Base-by-base conservation (phyloP, 345 rosid species). In the Salix koriyanagi region DNA sequence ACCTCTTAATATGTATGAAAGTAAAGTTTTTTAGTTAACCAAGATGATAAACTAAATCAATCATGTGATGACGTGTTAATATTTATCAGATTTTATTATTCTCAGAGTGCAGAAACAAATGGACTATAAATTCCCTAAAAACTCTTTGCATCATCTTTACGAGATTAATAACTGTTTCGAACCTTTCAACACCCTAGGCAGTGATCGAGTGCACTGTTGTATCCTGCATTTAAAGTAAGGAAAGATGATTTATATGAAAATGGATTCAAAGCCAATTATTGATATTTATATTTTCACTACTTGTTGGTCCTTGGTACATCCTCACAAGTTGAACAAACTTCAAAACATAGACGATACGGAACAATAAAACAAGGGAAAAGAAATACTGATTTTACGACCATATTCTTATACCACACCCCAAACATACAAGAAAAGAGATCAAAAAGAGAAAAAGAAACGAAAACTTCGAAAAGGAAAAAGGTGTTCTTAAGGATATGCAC, bases 401-500 rank as follows among this genome's bases (percentile, higher is more conserved):
- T 77, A 66, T 83, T 80, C 82, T 64, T 85, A 83, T 82, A 75
- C 87, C 84, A 85, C 80, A 82, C 62, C 79, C 83, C 81, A 71
- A 50, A 75, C 25, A 25, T 25, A 25, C 56, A n/a, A 74, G 83
- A 76, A 50, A 34, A n/a, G 70, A 32, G 36, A 71, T 64, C 54
- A 46, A 72, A 78, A 72, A 69, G 13, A 23, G 11, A 37, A 54
- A 34, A 42, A 46, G 37, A 36, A 36, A 34, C 5, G 37, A 34
- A 36, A 36, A 36, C 37, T 36, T 36, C 37, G 2, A 36, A 36
- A 66, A 28, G 8, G 32, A 39, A 23, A 3, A 3, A 12, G n/a
- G 30, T 72, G 71, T 81, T 48, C 75, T 80, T 72, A 87, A 78
- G 84, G 91, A 77, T 85, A 89, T 82, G 94, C 87, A 87, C 90